phyloP scores from a whole-genome alignment of 225 moss, liverwort and hornwort genomes.

The Takakia lepidozioides region DNA sequence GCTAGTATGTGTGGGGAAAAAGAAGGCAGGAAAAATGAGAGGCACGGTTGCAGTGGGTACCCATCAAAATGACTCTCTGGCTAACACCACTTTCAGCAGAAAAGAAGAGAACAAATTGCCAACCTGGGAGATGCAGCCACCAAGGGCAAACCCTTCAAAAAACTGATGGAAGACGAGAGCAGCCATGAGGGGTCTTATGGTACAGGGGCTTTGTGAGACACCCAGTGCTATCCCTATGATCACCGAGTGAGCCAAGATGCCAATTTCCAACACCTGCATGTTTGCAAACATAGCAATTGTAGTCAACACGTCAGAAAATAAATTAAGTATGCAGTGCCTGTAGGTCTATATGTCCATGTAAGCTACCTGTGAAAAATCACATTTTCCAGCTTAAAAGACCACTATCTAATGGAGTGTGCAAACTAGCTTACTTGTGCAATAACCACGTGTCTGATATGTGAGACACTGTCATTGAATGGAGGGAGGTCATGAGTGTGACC shows the following conservation, averaged over 20 bases:
- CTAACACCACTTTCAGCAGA: no score
- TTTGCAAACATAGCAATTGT: background rate
- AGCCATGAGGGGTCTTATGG: conserved; percentile 65
- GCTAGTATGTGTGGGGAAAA: no score
- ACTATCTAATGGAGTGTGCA: background rate
- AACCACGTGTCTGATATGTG: conserved; percentile 49
- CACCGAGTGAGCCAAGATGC: conserved; percentile 71
- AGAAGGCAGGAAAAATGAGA: no score
- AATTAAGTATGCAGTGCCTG: no score
- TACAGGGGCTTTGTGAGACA: conserved; percentile 62
- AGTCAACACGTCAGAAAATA: no score
- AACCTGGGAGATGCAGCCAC: conserved; percentile 84
- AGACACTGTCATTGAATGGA: conserved; percentile 30
- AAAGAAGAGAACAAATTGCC: no score
- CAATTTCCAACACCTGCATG: conserved; percentile 77
- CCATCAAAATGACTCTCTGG: no score
- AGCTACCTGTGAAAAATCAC: background rate
- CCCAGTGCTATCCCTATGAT: conserved; percentile 79
- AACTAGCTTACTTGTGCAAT: conserved; percentile 55
- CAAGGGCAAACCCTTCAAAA: conserved; percentile 95
- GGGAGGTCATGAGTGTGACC: conserved; percentile 40
- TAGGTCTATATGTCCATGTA: background rate
- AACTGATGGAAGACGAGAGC: conserved; percentile 85
- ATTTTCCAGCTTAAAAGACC: no score
- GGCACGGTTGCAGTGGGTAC: no score